Conservation (phyloP, 176 grass and related monocot species). For the Phoenix dactylifera region DNA sequence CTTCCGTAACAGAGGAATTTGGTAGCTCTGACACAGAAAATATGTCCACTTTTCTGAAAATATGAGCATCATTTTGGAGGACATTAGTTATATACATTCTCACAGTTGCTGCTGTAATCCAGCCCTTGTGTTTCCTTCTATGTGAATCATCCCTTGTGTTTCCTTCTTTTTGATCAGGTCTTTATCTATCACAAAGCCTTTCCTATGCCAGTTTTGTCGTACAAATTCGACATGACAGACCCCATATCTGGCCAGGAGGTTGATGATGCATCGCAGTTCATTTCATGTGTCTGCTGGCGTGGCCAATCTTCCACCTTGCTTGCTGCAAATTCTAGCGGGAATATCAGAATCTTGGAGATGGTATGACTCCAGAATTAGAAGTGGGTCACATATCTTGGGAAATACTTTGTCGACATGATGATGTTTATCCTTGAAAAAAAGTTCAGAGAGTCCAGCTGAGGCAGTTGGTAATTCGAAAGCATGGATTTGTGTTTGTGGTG, state of each 20-base stretch:
- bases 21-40: too few relatives aligned
- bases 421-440: background rate
- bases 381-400: background rate
- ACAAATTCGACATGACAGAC: slow-evolving; percentile 77
- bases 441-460: background rate
- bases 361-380: slow-evolving; percentile 19
- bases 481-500: slow-evolving; percentile 14
- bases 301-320: slow-evolving; percentile 73
- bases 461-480: slow-evolving; percentile 6
- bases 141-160: background rate
- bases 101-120: too few relatives aligned
- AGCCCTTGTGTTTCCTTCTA: too few relatives aligned
- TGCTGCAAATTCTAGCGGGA: slow-evolving; percentile 84
- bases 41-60: too few relatives aligned
- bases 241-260: slow-evolving; percentile 87
- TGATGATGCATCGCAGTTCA: slow-evolving; percentile 71
- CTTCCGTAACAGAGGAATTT: too few relatives aligned
- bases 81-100: too few relatives aligned
- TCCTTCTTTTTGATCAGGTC: slow-evolving; percentile 43
- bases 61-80: too few relatives aligned
- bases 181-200: slow-evolving; percentile 94
- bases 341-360: slow-evolving; percentile 94
- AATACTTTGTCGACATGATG: background rate
- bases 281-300: slow-evolving; percentile 90
- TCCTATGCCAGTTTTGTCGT: slow-evolving; percentile 83